Base-by-base conservation (phyloP, 176 grass and related monocot species). In the Raddia guianensis region DNA sequence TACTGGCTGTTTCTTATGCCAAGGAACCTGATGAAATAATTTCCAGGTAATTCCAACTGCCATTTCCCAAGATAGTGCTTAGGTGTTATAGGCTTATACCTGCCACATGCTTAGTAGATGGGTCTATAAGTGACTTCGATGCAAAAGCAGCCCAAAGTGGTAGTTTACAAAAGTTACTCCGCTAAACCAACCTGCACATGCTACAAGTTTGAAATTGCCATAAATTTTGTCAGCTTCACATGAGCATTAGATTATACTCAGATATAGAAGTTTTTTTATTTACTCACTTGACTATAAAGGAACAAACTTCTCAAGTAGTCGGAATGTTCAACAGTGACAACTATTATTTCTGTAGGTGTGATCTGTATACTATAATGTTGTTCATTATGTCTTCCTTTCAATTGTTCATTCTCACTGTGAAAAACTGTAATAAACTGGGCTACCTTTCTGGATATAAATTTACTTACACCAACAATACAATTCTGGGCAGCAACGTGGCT, bases 11-110 rank as follows among this genome's bases (percentile, higher is more conserved):
- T 91, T 95, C 96, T 45, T 95, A 91, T 77, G 90, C 95, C 6
- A 98, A 93, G 89, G 92, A 95, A 76, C 88, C 95, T 51, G 91
- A 95, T 82, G 83, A 91, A 88, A 93, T 98, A 75, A 87, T 95
- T 84, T 97, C 94, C 55, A 97, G 94, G 94, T 91, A 89, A 84
- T 82, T 69, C 67, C 3, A 18, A 20, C 27, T 20, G 44, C 14
- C 10, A 14, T 59, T 19, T 13, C n/a, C 53, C 55, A 70, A 49
- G 42, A 47, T 71, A 49, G 37, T 49, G 21, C 11, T 49, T 34
- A 71, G 32, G 15, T 50, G 27, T 49, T 49, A 49, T 15, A 81
- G 21, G 37, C 37, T 40, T 40, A 40, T 0, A 40, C 2, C 13
- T 19, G 32, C 18, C 47, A 50, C 48, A 20, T 66, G 47, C 20